Percentiles rank a stretch among this genome's conserved stretches.
phyloP scores from a whole-genome alignment of 768 basidiomycete genomes.

The Wakefieldia striispora region DNA sequence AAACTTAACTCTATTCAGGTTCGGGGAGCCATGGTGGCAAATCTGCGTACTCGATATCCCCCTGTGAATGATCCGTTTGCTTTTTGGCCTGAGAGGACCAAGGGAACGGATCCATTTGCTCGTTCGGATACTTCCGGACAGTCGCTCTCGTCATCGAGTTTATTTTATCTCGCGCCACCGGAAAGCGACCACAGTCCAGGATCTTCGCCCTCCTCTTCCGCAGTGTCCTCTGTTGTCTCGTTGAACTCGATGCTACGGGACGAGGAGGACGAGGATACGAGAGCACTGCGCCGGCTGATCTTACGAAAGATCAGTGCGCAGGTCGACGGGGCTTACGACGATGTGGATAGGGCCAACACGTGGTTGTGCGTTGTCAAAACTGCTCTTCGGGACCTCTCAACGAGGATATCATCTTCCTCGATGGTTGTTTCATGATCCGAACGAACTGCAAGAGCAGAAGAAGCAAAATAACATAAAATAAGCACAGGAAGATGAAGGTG shows the following conservation, averaged over 20 bases:
- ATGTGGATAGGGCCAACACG: conserved; percentile 54
- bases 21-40: conserved; percentile 46
- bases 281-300: conserved; percentile 59
- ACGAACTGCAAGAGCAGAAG: not conserved
- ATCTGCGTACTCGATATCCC: conserved; percentile 36
- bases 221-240: conserved; percentile 42
- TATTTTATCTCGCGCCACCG: conserved; percentile 24
- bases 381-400: conserved; percentile 54
- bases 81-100: conserved; percentile 12
- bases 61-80: conserved; percentile 21
- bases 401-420: conserved; percentile 6
- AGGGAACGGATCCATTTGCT: not conserved
- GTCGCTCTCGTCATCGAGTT: conserved; percentile 4
- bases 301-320: conserved; percentile 63
- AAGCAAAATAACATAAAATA: not conserved
- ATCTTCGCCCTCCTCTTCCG: conserved; percentile 25
- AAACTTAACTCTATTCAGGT: conserved; percentile 34
- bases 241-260: conserved; percentile 49
- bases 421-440: conserved; percentile 10
- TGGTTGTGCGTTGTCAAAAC: conserved; percentile 69
- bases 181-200: conserved; percentile 8
- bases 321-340: conserved; percentile 54
- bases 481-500: conserved; percentile 10
- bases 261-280: conserved; percentile 62
- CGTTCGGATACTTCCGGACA: not conserved